Evolutionary conservation across 192 early-diverging fungal species (phyloP), one percentile per base, ranked within the genome.

Genomic region (Geranomyces variabilis): DNA sequence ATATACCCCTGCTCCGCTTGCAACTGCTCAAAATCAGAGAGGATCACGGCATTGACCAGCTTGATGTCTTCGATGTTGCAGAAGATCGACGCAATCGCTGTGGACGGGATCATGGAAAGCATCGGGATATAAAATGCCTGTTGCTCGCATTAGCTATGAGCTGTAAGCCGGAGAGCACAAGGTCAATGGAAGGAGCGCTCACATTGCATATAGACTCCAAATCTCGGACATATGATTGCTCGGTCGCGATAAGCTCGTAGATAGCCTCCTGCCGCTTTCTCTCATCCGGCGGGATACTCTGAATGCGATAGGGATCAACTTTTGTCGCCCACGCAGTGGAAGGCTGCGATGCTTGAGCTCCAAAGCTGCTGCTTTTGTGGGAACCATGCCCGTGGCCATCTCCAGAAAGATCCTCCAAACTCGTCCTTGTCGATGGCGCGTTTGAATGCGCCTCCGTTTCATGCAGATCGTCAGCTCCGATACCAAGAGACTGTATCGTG

Each of bases 241-340:
- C 93, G 9, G 93, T 94, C 14, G 79, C 75, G 49, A 93, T 90
- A 21, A 94, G 66, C 75, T 94, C 93, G 71, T 81, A 87, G 53
- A 94, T 93, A 0, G 91, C 90, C 72, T 94, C 93, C 67, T 91
- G 91, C 13, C 93, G 80, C 71, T 88, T 92, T 22, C 83, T 75
- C 43, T 93, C 92, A 22, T 91, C 88, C 28, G 79, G 65, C 61
- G 78, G 63, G 9, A 91, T 73, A 21, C 72, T 69, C 21, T 80
- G 66, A 2, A 89, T 51, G 1, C 80, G 69, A 19, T 72, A 28
- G 24, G 79, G 76, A 46, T 74, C 79, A 24, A 80, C 68, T 33
- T 67, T 66, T 6, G 49, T 60, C 7, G 65, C 65, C 72, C 72
- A 74, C 0, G 72, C 63, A 5, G 72, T 74, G 24, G 72, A 67